phyloP scores from a whole-genome alignment of 2,329 filamentous ascomycete genomes.

The Pseudocercospora fuligena region DNA sequence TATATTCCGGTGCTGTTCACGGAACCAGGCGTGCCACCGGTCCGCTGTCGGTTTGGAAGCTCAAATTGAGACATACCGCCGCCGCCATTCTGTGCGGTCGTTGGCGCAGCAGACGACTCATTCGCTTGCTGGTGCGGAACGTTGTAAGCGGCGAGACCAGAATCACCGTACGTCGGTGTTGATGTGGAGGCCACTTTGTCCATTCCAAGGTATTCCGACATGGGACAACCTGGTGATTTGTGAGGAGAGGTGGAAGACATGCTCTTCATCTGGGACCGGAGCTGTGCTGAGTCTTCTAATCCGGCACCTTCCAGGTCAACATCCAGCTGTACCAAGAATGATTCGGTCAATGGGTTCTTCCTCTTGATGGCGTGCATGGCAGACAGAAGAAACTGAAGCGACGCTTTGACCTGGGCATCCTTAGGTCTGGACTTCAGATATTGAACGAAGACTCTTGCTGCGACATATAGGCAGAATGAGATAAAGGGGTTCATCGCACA shows the following conservation, averaged over 20 bases:
- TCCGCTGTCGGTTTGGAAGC: slow-evolving; percentile 35
- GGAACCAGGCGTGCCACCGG: slow-evolving; percentile 29
- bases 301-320: slow-evolving; percentile 82
- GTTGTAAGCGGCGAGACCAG: slow-evolving; percentile 32
- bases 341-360: slow-evolving; percentile 89
- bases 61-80: slow-evolving; percentile 22
- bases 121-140: slow-evolving; percentile 20
- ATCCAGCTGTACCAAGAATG: slow-evolving; percentile 90
- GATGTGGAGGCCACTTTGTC: neutral
- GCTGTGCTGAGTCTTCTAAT: slow-evolving; percentile 47
- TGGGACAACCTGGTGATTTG: slow-evolving; percentile 27
- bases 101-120: neutral
- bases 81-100: slow-evolving; percentile 9
- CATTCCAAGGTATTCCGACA: slow-evolving; percentile 22
- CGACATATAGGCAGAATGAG: slow-evolving; percentile 95
- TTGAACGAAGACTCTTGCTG: slow-evolving; percentile 91
- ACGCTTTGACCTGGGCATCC: slow-evolving; percentile 76
- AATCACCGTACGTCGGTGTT: slow-evolving; percentile 31
- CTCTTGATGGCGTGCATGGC: slow-evolving; percentile 89
- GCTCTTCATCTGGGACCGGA: slow-evolving; percentile 30
- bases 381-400: slow-evolving; percentile 85
- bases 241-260: slow-evolving; percentile 10
- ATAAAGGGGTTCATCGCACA: slow-evolving; percentile 89
- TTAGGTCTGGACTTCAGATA: slow-evolving; percentile 93
- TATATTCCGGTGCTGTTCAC: slow-evolving; percentile 21